These are phyloP conservation scores for Mortierella polycephala DNA, from an alignment of 371 early-diverging fungal species.

Conservation along the genomic window DNA sequence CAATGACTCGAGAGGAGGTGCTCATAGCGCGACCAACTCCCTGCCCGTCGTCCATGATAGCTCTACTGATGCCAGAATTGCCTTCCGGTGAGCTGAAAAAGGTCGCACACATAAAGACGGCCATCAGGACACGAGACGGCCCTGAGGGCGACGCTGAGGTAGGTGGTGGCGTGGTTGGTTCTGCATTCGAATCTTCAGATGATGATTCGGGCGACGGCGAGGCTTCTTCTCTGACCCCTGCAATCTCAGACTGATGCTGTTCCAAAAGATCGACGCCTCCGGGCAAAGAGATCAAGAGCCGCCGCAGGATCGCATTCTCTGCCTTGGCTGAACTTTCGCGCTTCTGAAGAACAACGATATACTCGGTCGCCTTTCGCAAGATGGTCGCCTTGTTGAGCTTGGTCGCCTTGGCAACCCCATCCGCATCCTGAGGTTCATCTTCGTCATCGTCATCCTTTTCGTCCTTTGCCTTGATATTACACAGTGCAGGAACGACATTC, in stretches of 20 bases:
- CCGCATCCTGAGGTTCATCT: conserved; percentile 68
- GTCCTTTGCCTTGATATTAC: conserved; percentile 65
- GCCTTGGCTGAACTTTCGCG: conserved; percentile 59
- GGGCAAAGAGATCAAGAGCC: conserved; percentile 62
- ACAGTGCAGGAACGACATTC: conserved; percentile 87
- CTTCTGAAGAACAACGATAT: conserved; percentile 79
- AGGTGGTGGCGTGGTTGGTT: conserved; percentile 46
- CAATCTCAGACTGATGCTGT: conserved; percentile 36
- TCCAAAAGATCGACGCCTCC: conserved; percentile 62
- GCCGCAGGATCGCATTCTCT: conserved; percentile 66
- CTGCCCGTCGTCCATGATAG: conserved; percentile 42
- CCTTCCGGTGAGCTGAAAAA: conserved; percentile 54
- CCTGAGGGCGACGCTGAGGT: conserved; percentile 17
- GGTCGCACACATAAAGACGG: conserved; percentile 56
- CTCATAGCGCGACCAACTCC: conserved; percentile 47
- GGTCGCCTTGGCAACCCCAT: conserved; percentile 72
- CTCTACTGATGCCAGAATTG: conserved; percentile 16
- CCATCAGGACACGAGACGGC: conserved; percentile 56
- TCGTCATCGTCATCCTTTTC: conserved; percentile 69
- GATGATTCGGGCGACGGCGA: conserved; percentile 34
- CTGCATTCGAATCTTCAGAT: conserved; percentile 39
- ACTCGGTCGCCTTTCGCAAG: conserved; percentile 88
- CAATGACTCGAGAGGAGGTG: conserved; percentile 21
- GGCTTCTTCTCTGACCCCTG: conserved; percentile 20
- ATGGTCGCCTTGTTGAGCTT: conserved; percentile 94